Base-by-base conservation (phyloP, 371 early-diverging fungal species). In the Catenaria anguillulae region DNA sequence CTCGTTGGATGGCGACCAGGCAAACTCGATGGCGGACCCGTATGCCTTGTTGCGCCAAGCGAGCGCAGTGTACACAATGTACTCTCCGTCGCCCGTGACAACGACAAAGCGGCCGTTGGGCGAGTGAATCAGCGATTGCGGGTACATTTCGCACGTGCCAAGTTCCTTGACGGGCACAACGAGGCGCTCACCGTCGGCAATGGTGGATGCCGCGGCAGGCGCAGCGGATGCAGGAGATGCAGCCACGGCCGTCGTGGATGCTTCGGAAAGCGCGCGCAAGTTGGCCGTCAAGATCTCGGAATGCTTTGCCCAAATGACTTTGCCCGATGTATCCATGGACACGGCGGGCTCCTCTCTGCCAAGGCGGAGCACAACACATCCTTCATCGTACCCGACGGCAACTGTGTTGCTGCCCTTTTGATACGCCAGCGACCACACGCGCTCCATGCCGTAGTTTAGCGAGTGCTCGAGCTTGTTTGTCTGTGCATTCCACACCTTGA, bases 1-100 rank as follows among this genome's bases (percentile, higher is more conserved):
- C 73, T 91, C 84, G 68, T 93, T 95, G 24, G 90, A 88, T 62
- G 79, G 73, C 31, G 92, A 92, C 98, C 98, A 98, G 8, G 90
- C 97, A 80, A 96, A 93, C 65, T 93, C 95, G 50, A 89, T 72
- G 13, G 88, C 97, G 46, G 80, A 84, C 13, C 98, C 98, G 70
- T 94, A 98, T 64, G 87, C 85, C 83, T 98, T 98, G 81, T 97
- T 98, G 72, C 98, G 82, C 98, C 97, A 98, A 0, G 97, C 93
- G 42, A 98, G 79, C 19, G 98, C 96, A 13, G 98, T 98, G 75
- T 98, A 98, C 65, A 98, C 94, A 66, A 97, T 97, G 71, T 92
- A 98, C 76, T 98, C 97, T 46, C 95, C 96, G 68, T 98, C 97
- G 52, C 98, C 98, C 66, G 95, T 94, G 15, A 95, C 97, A 19